phyloP scores from a whole-genome alignment of 1,284 basidiomycete species.

The Puccinia polysora region DNA sequence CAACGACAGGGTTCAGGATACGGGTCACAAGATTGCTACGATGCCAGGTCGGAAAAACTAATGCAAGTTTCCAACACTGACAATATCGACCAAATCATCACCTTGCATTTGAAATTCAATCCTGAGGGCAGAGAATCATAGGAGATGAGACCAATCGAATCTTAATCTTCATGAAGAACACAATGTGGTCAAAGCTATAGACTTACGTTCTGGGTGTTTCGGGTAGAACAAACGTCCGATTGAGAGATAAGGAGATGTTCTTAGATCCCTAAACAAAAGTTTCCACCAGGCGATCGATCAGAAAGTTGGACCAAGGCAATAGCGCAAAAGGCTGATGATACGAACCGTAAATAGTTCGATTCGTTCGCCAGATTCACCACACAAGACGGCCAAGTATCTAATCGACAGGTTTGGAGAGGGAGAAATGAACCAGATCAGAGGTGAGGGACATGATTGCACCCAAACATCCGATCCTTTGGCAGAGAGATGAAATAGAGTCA shows the following conservation, averaged over 20 bases:
- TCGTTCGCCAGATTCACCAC: slow-evolving; percentile 85
- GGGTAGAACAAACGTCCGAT: slow-evolving; percentile 75
- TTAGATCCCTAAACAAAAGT: slow-evolving; percentile 47
- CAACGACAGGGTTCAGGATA: background rate
- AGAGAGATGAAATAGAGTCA: background rate
- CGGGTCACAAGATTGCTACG: background rate
- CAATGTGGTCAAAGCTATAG: background rate
- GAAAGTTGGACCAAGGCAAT: slow-evolving; percentile 58
- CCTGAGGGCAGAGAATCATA: background rate
- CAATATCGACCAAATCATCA: slow-evolving; percentile 76
- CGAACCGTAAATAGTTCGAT: slow-evolving; percentile 74
- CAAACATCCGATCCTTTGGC: too few relatives aligned
- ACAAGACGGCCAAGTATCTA: slow-evolving; percentile 79
- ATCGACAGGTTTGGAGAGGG: background rate
- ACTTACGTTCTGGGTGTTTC: slow-evolving; percentile 68
- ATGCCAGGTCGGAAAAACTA: background rate
- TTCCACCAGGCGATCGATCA: background rate
- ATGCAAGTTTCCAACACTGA: too few relatives aligned
- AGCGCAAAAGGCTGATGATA: background rate
- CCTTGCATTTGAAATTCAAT: slow-evolving; percentile 79
- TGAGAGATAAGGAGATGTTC: slow-evolving; percentile 50
- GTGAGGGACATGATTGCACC: background rate
- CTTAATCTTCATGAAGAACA: background rate
- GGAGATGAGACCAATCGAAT: slow-evolving; percentile 1
- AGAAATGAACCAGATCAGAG: too few relatives aligned